Percentiles rank a stretch among this genome's conserved stretches.
Evolutionary conservation across 2,329 filamentous ascomycete genomes (phyloP).

Genomic region (Neoscytalidium dimidiatum): DNA sequence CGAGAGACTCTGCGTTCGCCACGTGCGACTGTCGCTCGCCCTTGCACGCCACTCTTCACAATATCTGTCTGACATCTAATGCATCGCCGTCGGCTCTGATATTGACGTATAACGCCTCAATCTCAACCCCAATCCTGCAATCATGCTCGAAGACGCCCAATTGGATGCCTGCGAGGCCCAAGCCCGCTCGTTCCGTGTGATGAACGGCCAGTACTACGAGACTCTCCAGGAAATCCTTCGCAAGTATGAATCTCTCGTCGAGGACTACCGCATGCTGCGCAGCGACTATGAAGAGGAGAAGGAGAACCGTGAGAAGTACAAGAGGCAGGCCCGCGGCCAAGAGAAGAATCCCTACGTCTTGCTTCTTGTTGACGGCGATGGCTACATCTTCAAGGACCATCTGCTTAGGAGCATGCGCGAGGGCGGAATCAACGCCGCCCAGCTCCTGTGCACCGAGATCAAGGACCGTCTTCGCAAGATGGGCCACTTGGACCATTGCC

Average conservation of each 20-base stretch:
- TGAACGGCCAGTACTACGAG: constrained; percentile 15
- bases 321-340: constrained; percentile 26
- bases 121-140: neutral
- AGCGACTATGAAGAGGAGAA: constrained; percentile 22
- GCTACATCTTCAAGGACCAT: constrained; percentile 57
- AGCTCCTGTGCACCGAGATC: constrained; percentile 54
- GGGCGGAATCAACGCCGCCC: constrained; percentile 59
- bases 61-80: neutral
- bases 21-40: neutral
- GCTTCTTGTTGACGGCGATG: constrained; percentile 64
- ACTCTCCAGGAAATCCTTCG: constrained; percentile 12
- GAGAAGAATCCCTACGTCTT: constrained; percentile 61
- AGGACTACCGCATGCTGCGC: constrained; percentile 16
- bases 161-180: constrained; percentile 19
- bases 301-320: constrained; percentile 21
- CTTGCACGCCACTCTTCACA: neutral
- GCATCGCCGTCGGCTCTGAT: neutral
- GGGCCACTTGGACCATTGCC: constrained; percentile 51
- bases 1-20: neutral
- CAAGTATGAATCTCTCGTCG: constrained; percentile 18
- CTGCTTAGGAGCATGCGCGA: constrained; percentile 51
- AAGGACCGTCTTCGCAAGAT: constrained; percentile 42
- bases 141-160: constrained; percentile 17
- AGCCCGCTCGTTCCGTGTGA: constrained; percentile 7
- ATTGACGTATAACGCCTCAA: neutral